Base-by-base conservation (phyloP, 1,139 yeast species). In the Taphrina confusa region DNA sequence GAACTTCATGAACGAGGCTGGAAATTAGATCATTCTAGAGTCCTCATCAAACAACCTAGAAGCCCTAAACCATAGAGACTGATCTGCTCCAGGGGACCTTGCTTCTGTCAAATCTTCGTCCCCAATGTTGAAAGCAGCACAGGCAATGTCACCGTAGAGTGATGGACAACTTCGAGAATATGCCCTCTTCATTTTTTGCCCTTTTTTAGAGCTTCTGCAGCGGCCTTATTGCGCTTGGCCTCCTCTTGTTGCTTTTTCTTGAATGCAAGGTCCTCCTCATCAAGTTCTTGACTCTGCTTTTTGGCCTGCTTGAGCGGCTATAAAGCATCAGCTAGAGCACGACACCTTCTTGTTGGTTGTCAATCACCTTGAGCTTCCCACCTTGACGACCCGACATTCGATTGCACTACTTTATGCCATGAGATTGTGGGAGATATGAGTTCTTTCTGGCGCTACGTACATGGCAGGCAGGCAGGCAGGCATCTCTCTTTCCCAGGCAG, bases 241-340 rank as follows among this genome's bases (percentile, higher is more conserved):
- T 60, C 61, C 36, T 60, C 62, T 11, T 39, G 49, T 45, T 60
- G 62, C 30, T 60, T 60, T 56, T 60, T 60, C 25, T 60, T 60
- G 51, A 60, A 60, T 16, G 61, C 58, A 14, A 60, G 18, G 28
- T 60, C 62, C 16, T 45, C 60, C 56, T 54, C 60, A 36, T 60
- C 62, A 14, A 46, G 28, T 12, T 60, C 62, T 16, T 30, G 33
- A 28, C 22, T 46, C 22, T 46, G 28, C 55, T 60, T 60, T 20
- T 60, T 60, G 4, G 62, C 54, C 23, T 33, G 44, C 46, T 60
- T 60, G 25, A 60, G 27, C 6, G 62, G 62, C 55, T 52, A 18
- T 8, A 11, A 11, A 16, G 5, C n/a, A 14, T 33, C 11, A 49
- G 22, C 36, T 27, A 6, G 37, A 9, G 50, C 27, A 4, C 12